These are phyloP conservation scores for Telopea speciosissima DNA, from an alignment of 177 flowering plant species.

Conservation along the genomic window DNA sequence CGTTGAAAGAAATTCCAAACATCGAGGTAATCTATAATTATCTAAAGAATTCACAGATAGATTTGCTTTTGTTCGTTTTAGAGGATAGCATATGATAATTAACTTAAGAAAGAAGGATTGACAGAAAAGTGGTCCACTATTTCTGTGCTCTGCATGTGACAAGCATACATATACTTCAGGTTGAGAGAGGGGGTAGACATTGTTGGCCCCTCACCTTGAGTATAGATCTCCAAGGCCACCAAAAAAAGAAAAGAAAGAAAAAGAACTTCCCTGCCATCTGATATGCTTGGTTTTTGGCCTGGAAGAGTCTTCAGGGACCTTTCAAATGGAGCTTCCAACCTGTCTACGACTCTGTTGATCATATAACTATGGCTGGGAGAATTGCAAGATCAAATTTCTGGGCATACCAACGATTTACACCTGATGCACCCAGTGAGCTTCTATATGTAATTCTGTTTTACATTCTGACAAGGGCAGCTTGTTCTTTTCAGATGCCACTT, in stretches of 20 bases:
- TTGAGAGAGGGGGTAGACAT: background rate
- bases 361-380: background rate
- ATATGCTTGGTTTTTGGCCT: background rate
- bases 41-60: background rate
- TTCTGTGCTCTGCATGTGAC: background rate
- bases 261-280: background rate
- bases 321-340: background rate
- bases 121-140: background rate
- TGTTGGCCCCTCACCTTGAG: background rate
- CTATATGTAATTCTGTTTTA: background rate
- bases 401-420: background rate
- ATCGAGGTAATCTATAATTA: conserved; percentile 59
- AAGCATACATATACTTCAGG: background rate
- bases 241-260: no score
- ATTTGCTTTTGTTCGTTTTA: background rate
- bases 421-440: background rate
- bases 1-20: conserved; percentile 90
- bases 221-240: background rate
- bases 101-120: background rate
- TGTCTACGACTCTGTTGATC: background rate
- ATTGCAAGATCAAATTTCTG: background rate
- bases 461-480: background rate
- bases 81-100: background rate
- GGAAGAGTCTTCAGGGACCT: background rate
- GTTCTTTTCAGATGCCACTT: conserved; percentile 70